Evolutionary conservation across 106 monocot species (phyloP).

Genomic region (Apostasia shenzhenica): DNA sequence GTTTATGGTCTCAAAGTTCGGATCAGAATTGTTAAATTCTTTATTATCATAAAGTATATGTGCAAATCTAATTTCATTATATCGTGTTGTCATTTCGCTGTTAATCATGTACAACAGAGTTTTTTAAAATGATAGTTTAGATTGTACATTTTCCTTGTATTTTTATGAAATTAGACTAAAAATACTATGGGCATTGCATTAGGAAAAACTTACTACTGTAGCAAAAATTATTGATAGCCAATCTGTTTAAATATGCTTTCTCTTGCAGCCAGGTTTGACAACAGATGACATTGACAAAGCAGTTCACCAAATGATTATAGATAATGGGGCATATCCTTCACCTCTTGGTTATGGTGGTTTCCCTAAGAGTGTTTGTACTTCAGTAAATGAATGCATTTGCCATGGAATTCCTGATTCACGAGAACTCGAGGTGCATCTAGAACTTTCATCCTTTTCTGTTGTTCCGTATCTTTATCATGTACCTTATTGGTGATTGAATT

Average conservation of each 20-base stretch:
- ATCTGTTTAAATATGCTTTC: background rate
- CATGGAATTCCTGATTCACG: slow-evolving; percentile 98
- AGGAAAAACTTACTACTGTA: too few species aligned
- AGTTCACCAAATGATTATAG: slow-evolving; percentile 94
- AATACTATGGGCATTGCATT: too few species aligned
- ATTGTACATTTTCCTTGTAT: too few species aligned
- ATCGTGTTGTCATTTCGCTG: too few species aligned
- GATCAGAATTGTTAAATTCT: too few species aligned
- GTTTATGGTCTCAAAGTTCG: too few species aligned
- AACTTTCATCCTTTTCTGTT: background rate
- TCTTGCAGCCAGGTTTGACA: slow-evolving; percentile 83
- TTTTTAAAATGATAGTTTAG: too few species aligned
- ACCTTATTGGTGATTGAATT: background rate
- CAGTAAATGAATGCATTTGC: slow-evolving; percentile 98
- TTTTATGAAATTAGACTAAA: too few species aligned
- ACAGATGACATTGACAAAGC: slow-evolving; percentile 97
- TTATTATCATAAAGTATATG: too few species aligned
- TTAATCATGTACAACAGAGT: too few species aligned
- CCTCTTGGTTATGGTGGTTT: slow-evolving; percentile 98
- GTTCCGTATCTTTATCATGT: background rate
- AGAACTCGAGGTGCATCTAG: slow-evolving; percentile 54
- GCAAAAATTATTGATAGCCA: too few species aligned
- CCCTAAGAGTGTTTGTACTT: slow-evolving; percentile 98
- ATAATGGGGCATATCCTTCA: slow-evolving; percentile 97
- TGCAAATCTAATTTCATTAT: too few species aligned